Base-by-base conservation (phyloP, 2,329 filamentous ascomycete genomes). In the Diaporthe sp. region DNA sequence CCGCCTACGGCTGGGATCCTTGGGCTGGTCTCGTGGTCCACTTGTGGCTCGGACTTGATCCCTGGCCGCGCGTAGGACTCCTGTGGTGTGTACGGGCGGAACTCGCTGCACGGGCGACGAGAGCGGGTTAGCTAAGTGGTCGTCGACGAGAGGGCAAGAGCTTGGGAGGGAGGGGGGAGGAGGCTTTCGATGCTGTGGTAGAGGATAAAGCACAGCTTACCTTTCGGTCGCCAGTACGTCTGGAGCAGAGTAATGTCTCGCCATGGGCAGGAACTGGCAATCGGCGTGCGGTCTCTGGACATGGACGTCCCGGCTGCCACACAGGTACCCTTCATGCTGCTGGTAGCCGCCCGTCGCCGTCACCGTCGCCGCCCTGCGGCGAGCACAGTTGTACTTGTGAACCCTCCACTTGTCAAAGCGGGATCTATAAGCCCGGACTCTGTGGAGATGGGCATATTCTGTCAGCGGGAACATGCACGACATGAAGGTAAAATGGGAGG, bases 341-440 rank as follows among this genome's bases (percentile, higher is more conserved):
- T 61, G 42, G 69, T 61, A 71, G 32, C 55, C 35, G 1, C 32
- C 56, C 7, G 56, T 35, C 47, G 47, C 59, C n/a, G 70, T 71
- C 13, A 61, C 56, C 30, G 70, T 53, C 44, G 58, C 70, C 7
- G 70, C 58, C 32, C 35, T 50, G 4, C 70, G 70, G 17, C 56
- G 58, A 12, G 70, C 56, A 25, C 66, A 68, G 70, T 85, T 86
- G 79, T 89, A 89, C 78, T 89, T 89, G 77, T 80, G 79, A 55
- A 87, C 76, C 5, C 81, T 77, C 87, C 87, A 89, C 73, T 79
- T 82, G 32, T 85, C 82, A 75, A 89, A 83, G 50, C 85, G 82
- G n/a, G 86, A 85, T 27, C 86, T 82, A 77, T 88, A 89, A 3
- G 87, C 86, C 69, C 87, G 85, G n/a, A 81, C 83, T 22, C 81